Percentiles rank a stretch among this genome's conserved stretches.
These are phyloP conservation scores for Euptelea pleiosperma DNA, from an alignment of 164 flowering plant genomes.

Conservation along the genomic window DNA sequence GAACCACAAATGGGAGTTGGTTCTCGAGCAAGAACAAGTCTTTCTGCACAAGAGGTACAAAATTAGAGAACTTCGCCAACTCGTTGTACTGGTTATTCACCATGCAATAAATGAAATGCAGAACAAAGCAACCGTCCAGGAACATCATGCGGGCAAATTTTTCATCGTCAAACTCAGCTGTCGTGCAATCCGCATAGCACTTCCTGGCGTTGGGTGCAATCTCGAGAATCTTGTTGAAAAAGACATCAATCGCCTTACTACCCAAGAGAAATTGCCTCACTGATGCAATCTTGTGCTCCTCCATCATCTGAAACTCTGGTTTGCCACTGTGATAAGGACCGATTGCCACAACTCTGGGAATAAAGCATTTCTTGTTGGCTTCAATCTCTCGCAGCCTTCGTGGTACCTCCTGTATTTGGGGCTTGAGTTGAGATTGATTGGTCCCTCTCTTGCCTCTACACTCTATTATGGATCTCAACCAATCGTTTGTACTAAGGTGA, in stretches of 20 bases:
- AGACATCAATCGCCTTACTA: too few species aligned
- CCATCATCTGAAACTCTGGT: background rate
- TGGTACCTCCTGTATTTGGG: slow-evolving; percentile 1
- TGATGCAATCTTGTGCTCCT: slow-evolving; percentile 13
- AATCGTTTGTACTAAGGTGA: too few species aligned
- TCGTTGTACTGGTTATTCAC: background rate
- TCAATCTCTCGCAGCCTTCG: background rate
- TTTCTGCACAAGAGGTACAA: background rate
- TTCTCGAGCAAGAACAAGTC: slow-evolving; percentile 26
- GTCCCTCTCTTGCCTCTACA: too few species aligned
- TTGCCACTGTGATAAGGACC: slow-evolving; percentile 32
- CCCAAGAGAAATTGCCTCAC: slow-evolving; percentile 5
- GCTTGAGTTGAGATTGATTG: too few species aligned
- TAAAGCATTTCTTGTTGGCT: slow-evolving; percentile 4
- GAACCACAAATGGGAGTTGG: slow-evolving; percentile 17
- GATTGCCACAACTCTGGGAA: slow-evolving; percentile 23
- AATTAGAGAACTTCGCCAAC: too few species aligned
- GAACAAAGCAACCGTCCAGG: slow-evolving; percentile 16
- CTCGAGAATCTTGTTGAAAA: slow-evolving; percentile 3
- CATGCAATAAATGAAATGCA: background rate
- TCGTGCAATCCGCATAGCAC: slow-evolving; percentile 12
- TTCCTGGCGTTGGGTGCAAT: slow-evolving; percentile 1
- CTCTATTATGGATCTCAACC: too few species aligned
- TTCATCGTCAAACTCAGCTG: slow-evolving; percentile 4
- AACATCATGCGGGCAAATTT: slow-evolving; percentile 14